These are phyloP conservation scores for Aegle marmelos DNA, from an alignment of 345 rosid genomes.

Conservation along the genomic window DNA sequence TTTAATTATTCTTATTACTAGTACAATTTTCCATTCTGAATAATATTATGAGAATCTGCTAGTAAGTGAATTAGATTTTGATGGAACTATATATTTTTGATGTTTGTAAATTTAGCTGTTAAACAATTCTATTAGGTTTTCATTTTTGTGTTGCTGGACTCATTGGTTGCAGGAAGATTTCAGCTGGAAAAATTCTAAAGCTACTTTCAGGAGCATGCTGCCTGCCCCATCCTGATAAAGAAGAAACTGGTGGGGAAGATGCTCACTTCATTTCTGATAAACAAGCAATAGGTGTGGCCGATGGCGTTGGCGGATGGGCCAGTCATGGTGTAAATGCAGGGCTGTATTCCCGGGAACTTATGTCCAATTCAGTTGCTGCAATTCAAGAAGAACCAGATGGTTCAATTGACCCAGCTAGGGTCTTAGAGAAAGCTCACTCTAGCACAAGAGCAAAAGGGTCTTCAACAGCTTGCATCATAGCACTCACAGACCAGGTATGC, in stretches of 20 bases:
- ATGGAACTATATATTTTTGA: neutral
- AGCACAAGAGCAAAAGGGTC: conserved; percentile 86
- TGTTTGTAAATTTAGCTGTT: neutral
- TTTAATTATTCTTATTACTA: neutral
- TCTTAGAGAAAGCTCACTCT: conserved; percentile 89
- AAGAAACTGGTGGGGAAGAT: conserved; percentile 99
- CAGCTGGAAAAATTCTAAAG: conserved; percentile 51
- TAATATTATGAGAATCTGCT: neutral
- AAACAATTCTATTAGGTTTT: neutral
- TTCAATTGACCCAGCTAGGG: conserved; percentile 79
- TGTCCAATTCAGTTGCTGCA: conserved; percentile 84
- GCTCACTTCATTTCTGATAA: conserved; percentile 85
- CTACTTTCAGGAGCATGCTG: conserved; percentile 86
- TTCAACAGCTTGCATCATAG: conserved; percentile 95
- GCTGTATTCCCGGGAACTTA: conserved; percentile 79
- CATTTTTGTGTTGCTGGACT: neutral
- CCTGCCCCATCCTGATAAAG: conserved; percentile 98
- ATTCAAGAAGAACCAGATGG: conserved; percentile 86
- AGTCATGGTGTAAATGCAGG: conserved; percentile 89
- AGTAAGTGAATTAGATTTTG: neutral
- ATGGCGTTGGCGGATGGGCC: conserved; percentile 99
- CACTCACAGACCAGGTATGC: conserved; percentile 74
- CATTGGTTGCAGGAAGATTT: conserved; percentile 37
- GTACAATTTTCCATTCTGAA: neutral
- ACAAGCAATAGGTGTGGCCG: conserved; percentile 93